Percentiles rank a stretch among this genome's conserved stretches.
These are phyloP conservation scores for Phaeoacremonium minimum DNA, from an alignment of 2,329 filamentous ascomycete genomes.

Conservation along the genomic window DNA sequence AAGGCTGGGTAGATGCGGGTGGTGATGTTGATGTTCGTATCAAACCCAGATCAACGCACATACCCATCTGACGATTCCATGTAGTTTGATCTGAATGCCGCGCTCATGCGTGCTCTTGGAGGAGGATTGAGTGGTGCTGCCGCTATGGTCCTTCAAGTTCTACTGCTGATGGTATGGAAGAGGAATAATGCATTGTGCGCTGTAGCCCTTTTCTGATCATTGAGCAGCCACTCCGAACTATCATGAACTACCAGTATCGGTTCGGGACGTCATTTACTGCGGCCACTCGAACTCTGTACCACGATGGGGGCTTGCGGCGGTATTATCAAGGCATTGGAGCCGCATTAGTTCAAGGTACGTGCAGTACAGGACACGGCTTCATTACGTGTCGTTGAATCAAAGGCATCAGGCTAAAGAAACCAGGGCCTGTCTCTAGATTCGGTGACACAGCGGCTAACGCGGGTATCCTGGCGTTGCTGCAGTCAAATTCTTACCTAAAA, in stretches of 20 bases:
- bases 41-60: not conserved
- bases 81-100: constrained; percentile 39
- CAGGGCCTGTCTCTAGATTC: constrained; percentile 39
- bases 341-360: constrained; percentile 38
- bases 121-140: constrained; percentile 42
- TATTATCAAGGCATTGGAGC: constrained; percentile 41
- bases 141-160: constrained; percentile 42
- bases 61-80: not conserved
- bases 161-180: constrained; percentile 37
- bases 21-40: constrained; percentile 31
- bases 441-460: constrained; percentile 45
- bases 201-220: not conserved
- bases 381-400: no score
- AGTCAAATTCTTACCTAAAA: constrained; percentile 40
- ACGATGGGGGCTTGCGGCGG: constrained; percentile 32
- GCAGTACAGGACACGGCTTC: no score
- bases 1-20: constrained; percentile 38
- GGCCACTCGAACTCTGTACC: constrained; percentile 33
- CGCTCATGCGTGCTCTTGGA: constrained; percentile 37
- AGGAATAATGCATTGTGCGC: not conserved
- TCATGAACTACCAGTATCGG: constrained; percentile 49
- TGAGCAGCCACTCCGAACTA: constrained; percentile 37
- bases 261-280: constrained; percentile 34
- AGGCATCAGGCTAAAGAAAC: not conserved
- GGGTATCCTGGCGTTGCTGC: constrained; percentile 40